phyloP scores from a whole-genome alignment of 1,284 basidiomycete species.

The Gymnopus androsaceus region DNA sequence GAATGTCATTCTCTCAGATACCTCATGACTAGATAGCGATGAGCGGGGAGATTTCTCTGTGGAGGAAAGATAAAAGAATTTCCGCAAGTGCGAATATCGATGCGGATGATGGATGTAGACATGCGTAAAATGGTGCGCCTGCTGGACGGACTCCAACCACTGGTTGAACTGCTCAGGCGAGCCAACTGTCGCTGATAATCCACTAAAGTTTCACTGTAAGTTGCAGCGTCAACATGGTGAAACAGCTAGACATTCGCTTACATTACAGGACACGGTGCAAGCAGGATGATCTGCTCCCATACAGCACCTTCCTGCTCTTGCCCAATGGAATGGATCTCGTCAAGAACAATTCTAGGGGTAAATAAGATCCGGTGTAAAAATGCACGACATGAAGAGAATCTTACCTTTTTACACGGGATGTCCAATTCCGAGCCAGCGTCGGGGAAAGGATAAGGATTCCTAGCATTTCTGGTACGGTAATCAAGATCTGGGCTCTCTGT shows the following conservation, averaged over 20 bases:
- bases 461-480: conserved; percentile 72
- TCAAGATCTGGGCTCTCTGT: conserved; percentile 67
- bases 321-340: conserved; percentile 74
- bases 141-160: conserved; percentile 66
- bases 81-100: conserved; percentile 72
- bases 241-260: conserved; percentile 32
- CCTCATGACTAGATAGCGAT: conserved; percentile 38
- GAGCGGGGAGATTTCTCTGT: conserved; percentile 29
- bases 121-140: conserved; percentile 56
- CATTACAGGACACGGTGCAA: conserved; percentile 72
- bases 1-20: conserved; percentile 46
- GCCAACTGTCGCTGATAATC: conserved; percentile 71
- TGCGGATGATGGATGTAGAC: conserved; percentile 62
- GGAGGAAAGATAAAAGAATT: conserved; percentile 52
- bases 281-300: conserved; percentile 69
- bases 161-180: conserved; percentile 62
- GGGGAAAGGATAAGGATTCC: conserved; percentile 70
- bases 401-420: conserved; percentile 60
- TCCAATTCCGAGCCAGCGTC: conserved; percentile 59
- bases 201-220: conserved; percentile 37
- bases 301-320: conserved; percentile 67
- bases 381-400: conserved; percentile 11
- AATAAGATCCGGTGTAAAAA: neutral
- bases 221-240: neutral
- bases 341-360: conserved; percentile 61